Evolutionary conservation across 106 monocot genomes (phyloP).

Genomic region (Iris macrosiphon): DNA sequence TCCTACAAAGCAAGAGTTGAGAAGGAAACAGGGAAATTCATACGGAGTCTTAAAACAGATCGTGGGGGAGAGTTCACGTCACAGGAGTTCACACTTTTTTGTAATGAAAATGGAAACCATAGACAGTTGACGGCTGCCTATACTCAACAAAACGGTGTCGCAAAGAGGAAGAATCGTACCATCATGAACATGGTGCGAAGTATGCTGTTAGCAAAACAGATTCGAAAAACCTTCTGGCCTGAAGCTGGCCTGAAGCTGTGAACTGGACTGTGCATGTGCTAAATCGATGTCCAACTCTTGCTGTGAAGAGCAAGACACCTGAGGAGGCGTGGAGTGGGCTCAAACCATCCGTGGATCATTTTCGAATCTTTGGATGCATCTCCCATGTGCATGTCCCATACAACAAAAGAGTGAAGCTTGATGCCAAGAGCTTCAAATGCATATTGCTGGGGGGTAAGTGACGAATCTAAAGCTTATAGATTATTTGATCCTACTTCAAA

Average conservation of each 20-base stretch:
- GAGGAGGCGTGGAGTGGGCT: conserved; percentile 1
- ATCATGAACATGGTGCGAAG: conserved; percentile 10
- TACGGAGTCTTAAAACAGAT: conserved; percentile 9
- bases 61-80: conserved; percentile 16
- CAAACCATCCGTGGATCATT: conserved; percentile 6
- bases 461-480: conserved; percentile 4
- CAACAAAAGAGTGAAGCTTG: conserved; percentile 10
- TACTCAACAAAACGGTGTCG: conserved; percentile 25
- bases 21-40: neutral
- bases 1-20: conserved; percentile 12
- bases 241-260: conserved; percentile 10
- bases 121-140: conserved; percentile 13
- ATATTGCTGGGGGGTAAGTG: conserved; percentile 3
- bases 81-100: conserved; percentile 2
- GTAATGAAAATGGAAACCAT: conserved; percentile 4
- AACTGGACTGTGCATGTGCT: conserved; percentile 6
- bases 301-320: conserved; percentile 3
- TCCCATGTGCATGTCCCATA: neutral
- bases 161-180: conserved; percentile 13
- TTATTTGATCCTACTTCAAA: neutral
- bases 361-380: conserved; percentile 20
- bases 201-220: neutral
- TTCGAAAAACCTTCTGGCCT: conserved; percentile 19
- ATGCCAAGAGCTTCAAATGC: neutral
- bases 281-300: conserved; percentile 12